Base-by-base conservation (phyloP, 495 filamentous ascomycete genomes). In the Paragyromitra xinjiangensis region DNA sequence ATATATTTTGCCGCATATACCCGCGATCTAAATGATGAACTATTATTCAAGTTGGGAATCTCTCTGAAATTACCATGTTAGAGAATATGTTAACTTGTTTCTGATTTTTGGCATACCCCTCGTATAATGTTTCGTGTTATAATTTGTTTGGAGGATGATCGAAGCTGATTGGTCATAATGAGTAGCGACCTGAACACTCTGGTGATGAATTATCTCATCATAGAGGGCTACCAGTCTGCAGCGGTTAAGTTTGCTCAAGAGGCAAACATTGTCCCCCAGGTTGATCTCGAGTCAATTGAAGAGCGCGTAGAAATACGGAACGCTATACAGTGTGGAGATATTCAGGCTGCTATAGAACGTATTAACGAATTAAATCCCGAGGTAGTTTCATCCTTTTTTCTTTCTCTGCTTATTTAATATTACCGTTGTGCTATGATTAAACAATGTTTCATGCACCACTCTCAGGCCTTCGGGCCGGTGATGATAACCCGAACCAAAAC, bases 401-500 rank as follows among this genome's bases (percentile, higher is more conserved):
- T 48, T 65, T 69, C 37, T 64, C 62, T 61, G 42, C 74, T 51
- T 48, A 16, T 34, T 62, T 14, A 26, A 71, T 61, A 24, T 6
- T 19, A 45, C 66, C 61, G 16, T 78, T 72, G 88, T 89, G 89
- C 90, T 86, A 94, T 94, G 95, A 98, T 98, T 97, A 96, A 86
- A 93, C 83, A 87, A 89, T 93, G 94, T 94, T 94, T 96, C 95
- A 98, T 98, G 94, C 96, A 99, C 95, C 95, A 98, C 95, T 94
- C 95, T 92, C 93, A 98, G 87, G 86, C 87, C 90, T 90, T 89
- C 86, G 84, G 89, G 90, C 89, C 89, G 84, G 88, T 93, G 96
- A 94, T 93, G 94, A 97, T 88, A 93, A 92, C 91, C 88, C 93
- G 91, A 90, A 87, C 86, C 91, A 90, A 75, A 78, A 91, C 92